These are phyloP conservation scores for Chytriomyces sp. DNA, from an alignment of 192 early-diverging fungal species.

Conservation along the genomic window DNA sequence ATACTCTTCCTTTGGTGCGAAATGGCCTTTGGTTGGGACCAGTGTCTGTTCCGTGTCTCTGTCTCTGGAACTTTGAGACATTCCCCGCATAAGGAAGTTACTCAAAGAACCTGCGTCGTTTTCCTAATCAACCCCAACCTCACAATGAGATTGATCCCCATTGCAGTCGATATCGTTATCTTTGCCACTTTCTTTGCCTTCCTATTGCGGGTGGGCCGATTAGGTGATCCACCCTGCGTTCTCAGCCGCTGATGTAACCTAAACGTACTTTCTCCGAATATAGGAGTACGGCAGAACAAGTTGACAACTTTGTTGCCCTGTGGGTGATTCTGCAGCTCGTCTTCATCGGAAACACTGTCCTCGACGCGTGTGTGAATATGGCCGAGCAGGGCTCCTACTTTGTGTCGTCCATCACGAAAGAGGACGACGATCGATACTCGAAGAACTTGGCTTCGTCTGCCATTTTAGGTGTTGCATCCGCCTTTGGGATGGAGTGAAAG, in stretches of 20 bases:
- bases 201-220: slow-evolving; percentile 12
- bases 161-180: slow-evolving; percentile 30
- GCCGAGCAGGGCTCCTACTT: slow-evolving; percentile 14
- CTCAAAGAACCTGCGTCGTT: too few relatives aligned
- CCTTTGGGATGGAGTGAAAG: slow-evolving; percentile 6
- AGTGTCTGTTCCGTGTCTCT: too few relatives aligned
- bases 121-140: too few relatives aligned
- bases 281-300: slow-evolving; percentile 25
- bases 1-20: too few relatives aligned
- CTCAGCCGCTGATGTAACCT: too few relatives aligned
- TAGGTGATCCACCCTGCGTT: slow-evolving; percentile 16
- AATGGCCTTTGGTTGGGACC: too few relatives aligned
- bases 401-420: background rate
- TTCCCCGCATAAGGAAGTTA: too few relatives aligned
- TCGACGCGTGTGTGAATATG: slow-evolving; percentile 9
- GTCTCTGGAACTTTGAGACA: too few relatives aligned
- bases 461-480: slow-evolving; percentile 16
- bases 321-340: slow-evolving; percentile 32
- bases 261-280: too few relatives aligned
- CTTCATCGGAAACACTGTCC: slow-evolving; percentile 31
- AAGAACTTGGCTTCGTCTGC: background rate
- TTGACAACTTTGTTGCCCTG: slow-evolving; percentile 25
- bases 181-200: slow-evolving; percentile 23
- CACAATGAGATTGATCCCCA: slow-evolving; percentile 33
- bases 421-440: background rate